Evolutionary conservation across 495 filamentous ascomycete species (phyloP), one percentile per base, ranked within the genome.

Genomic region (Aspergillus kassunensis): DNA sequence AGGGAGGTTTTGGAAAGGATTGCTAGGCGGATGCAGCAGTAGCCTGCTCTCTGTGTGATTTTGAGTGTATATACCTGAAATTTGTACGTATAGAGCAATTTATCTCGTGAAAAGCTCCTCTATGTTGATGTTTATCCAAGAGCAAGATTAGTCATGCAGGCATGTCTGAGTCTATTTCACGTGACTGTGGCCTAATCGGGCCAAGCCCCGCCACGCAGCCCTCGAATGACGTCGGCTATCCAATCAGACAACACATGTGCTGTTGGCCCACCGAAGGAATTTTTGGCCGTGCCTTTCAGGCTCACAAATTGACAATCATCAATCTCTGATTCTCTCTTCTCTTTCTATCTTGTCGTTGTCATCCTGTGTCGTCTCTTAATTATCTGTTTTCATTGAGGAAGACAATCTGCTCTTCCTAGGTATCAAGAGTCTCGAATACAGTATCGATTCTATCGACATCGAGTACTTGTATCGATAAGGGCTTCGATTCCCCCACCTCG

Each of bases 401-500:
- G n/a, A n/a, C n/a, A n/a, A n/a, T n/a, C n/a, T n/a, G n/a, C n/a
- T n/a, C n/a, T n/a, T n/a, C n/a, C n/a, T n/a, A n/a, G n/a, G n/a
- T n/a, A n/a, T n/a, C n/a, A n/a, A n/a, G n/a, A n/a, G n/a, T n/a
- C n/a, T n/a, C n/a, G n/a, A n/a, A n/a, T 23, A 29, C 6, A 31
- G n/a, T 12, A 33, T 46, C n/a, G 12, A 42, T n/a, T 46, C 18
- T 24, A 6, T 40, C 11, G 34, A 15, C 23, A 13, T 36, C 36
- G 34, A 19, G 49, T 65, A 27, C 24, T 9, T 46, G 30, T 71
- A 70, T 73, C 68, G 70, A 72, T 71, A 74, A 74, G 69, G 69
- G 67, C 62, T 68, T 64, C 48, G 57, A 60, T 59, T 37, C 60
- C 45, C 61, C 66, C 56, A 62, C 59, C 63, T 63, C 63, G 4